A percentile compares a stretch with the other conserved stretches of the same genome.
These are phyloP conservation scores for Periconia macrospinosa DNA, from an alignment of 2,329 filamentous ascomycete species.

Conservation along the genomic window DNA sequence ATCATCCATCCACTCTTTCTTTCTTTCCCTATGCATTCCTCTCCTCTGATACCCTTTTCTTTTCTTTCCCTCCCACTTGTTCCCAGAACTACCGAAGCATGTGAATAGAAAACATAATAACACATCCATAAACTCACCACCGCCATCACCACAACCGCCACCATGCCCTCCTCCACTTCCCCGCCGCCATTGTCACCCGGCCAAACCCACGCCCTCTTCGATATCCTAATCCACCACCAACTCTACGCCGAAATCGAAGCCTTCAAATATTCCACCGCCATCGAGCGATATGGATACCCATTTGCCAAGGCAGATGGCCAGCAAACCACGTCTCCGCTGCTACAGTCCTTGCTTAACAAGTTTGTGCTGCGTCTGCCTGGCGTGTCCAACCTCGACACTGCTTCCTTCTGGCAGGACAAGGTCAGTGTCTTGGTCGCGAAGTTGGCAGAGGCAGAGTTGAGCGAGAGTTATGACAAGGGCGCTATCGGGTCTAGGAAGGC, in stretches of 20 bases:
- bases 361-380: conserved; percentile 69
- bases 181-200: conserved; percentile 42
- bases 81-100: neutral
- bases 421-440: conserved; percentile 35
- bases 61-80: too few relatives aligned
- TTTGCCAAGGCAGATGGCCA: conserved; percentile 55
- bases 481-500: conserved; percentile 74
- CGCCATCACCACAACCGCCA: too few relatives aligned
- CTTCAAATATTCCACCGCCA: conserved; percentile 67
- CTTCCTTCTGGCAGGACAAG: conserved; percentile 48
- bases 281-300: conserved; percentile 70
- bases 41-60: too few relatives aligned
- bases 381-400: conserved; percentile 59
- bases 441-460: conserved; percentile 68
- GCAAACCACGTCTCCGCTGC: conserved; percentile 62
- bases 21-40: too few relatives aligned
- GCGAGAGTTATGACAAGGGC: conserved; percentile 81
- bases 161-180: conserved; percentile 12
- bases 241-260: conserved; percentile 68
- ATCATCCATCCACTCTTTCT: too few relatives aligned
- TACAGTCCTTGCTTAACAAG: conserved; percentile 68
- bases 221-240: conserved; percentile 58
- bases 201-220: conserved; percentile 56
- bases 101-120: neutral
- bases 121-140: neutral